These are phyloP conservation scores for Suillus decipiens DNA, from an alignment of 768 basidiomycete species.

Conservation along the genomic window DNA sequence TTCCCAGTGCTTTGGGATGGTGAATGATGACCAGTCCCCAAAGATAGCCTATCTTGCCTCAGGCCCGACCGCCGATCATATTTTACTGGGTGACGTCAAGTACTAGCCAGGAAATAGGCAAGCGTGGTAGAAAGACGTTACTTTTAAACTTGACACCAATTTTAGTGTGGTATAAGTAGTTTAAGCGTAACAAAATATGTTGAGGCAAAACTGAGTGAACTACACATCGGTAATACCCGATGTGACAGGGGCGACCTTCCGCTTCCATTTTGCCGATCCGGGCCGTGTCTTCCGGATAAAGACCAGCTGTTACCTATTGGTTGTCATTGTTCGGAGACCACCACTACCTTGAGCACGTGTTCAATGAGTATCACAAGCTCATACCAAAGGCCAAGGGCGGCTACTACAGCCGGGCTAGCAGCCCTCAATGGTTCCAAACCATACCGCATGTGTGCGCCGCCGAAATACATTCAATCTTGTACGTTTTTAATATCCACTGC, in stretches of 20 bases:
- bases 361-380: neutral
- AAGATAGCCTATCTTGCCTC: slow-evolving; percentile 7
- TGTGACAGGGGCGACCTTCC: neutral
- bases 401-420: neutral
- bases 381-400: neutral
- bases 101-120: slow-evolving; percentile 1
- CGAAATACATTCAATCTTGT: neutral
- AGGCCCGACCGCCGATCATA: slow-evolving; percentile 7
- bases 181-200: slow-evolving; percentile 3
- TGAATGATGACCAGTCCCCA: neutral
- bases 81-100: neutral
- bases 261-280: neutral
- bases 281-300: slow-evolving; percentile 5
- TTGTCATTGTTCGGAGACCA: neutral
- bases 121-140: neutral
- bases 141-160: neutral
- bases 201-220: neutral
- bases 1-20: neutral
- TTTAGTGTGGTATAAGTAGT: neutral
- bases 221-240: neutral
- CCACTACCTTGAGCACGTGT: neutral
- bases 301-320: neutral
- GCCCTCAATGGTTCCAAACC: neutral
- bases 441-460: neutral
- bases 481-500: slow-evolving; percentile 6